Base-by-base conservation (phyloP, 2,329 filamentous ascomycete genomes). In the Sporothrix brasiliensis region DNA sequence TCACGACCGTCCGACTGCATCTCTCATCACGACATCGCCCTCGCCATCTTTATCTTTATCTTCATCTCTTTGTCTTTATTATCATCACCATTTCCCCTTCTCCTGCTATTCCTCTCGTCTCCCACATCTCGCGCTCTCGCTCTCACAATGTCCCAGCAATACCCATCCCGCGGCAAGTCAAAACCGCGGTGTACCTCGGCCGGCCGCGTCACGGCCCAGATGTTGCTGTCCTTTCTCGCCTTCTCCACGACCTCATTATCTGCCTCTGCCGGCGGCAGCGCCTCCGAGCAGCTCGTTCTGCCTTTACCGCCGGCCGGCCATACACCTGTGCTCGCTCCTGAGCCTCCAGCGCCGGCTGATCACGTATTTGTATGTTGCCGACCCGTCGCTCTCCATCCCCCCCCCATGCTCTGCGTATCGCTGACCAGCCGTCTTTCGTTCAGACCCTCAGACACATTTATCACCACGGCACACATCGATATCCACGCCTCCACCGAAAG, bases 381-480 rank as follows among this genome's bases (percentile, higher is more conserved):
- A 24, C 14, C 50, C 2, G 24, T 24, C 24, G 24, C 69, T 30
- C n/a, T 49, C 24, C 24, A 24, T 16, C 27, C 9, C 21, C n/a
- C 47, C 16, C 7, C 7, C 11, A 0, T 5, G 1, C 52, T 27
- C 52, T 14, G 21, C 21, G 2, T 16, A 24, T 13, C 14, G 13
- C 16, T 4, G 1, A 27, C 53, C 24, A 27, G 11, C 1, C n/a
- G 19, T 52, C 67, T 74, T 41, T 10, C 41, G 0, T 9, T n/a
- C 27, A 86, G 82, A 89, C 86, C 7, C 87, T 99, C 70, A 90
- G 93, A 76, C 94, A 99, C 80, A 90, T 98, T 76, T 95, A 92
- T 81, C 94, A 97, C 79, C 94, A 97, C 81, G 94, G 94, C 71
- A 91, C 92, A 53, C 87, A 94, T 79, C 83, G 86, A 75, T 88